phyloP scores from a whole-genome alignment of 2,329 filamentous ascomycete species.

The Stachybotrys elegans region DNA sequence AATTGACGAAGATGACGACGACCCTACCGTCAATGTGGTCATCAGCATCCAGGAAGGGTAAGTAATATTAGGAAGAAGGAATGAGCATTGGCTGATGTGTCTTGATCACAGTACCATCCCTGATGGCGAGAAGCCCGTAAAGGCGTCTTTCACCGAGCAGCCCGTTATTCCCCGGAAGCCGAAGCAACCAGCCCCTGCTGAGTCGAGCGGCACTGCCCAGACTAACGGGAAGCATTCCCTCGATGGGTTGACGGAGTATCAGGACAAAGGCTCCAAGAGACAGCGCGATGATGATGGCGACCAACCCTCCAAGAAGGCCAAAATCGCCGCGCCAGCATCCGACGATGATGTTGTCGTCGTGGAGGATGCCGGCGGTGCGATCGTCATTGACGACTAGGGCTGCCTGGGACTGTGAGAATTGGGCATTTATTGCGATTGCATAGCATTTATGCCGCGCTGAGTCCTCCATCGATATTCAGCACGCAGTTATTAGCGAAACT shows the following conservation, averaged over 20 bases:
- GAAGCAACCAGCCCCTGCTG: constrained; percentile 32
- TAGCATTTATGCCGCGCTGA: constrained; percentile 57
- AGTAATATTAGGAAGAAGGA: no score
- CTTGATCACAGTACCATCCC: constrained; percentile 36
- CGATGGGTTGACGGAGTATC: constrained; percentile 25
- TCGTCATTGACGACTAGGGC: constrained; percentile 58
- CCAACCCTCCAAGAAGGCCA: constrained; percentile 44
- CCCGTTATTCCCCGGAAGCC: constrained; percentile 49
- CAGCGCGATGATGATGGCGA: constrained; percentile 35
- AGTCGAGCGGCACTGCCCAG: constrained; percentile 33
- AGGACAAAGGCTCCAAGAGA: constrained; percentile 40
- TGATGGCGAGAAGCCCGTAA: constrained; percentile 50
- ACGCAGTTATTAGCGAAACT: constrained; percentile 83
- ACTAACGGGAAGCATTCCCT: constrained; percentile 35
- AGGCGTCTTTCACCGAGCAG: constrained; percentile 36
- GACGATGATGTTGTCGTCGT: constrained; percentile 41
- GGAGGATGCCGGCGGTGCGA: constrained; percentile 54
- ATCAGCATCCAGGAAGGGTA: constrained; percentile 63
- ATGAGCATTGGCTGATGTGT: no score
- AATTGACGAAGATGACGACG: constrained; percentile 73
- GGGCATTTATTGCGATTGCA: constrained; percentile 7
- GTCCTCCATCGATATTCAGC: constrained; percentile 78
- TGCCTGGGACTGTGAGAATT: constrained; percentile 1
- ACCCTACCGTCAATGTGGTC: constrained; percentile 74
- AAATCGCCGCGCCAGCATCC: constrained; percentile 24